Evolutionary conservation across 116 monocot genomes (phyloP), one percentile per base, ranked within the genome.

Genomic region (Papilionanthe hybrid): DNA sequence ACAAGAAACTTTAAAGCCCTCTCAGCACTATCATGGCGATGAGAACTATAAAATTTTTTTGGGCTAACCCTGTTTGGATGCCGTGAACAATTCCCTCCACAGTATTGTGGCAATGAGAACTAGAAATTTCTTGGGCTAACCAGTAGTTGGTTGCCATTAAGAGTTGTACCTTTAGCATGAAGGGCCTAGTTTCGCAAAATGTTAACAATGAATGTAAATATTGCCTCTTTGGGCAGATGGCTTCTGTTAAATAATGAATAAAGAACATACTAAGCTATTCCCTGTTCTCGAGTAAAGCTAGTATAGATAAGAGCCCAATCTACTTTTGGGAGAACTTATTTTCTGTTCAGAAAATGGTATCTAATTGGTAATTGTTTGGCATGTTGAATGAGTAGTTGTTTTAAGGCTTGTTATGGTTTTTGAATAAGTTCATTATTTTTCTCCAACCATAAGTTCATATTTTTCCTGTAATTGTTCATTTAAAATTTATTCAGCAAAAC

Each of bases 181-280:
- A 73, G 20, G 20, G 22, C 5, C 44, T 73, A 44, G 29, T 73
- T 9, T 73, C 29, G 8, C n/a, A 11, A 73, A n/a, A 43, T 43
- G 19, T 45, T 43, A 32, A 7, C 10, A 69, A 69, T 32, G 17
- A 22, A 32, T 69, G 29, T 32, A 69, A 69, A 69, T 32, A 1
- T 69, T 69, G 69, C 32, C 37, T 32, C 32, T 69, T 69, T 69
- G 32, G 29, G 69, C 69, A 69, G 37, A 69, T 69, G 37, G 69
- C 13, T 25, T 8, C 60, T n/a, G 27, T 65, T 53, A 23, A 63
- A 69, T 12, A 69, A 37, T 15, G 69, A 69, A 69, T 69, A 65
- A 65, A 65, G 12, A 69, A 69, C 69, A 32, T 37, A 69, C 37
- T 32, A 3, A 13, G 29, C 17, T 32, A 69, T 69, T 68, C 32